Percentiles rank a stretch among this genome's conserved stretches.
phyloP scores from a whole-genome alignment of 192 early-diverging fungal species.

The Rhizophlyctis rosea region DNA sequence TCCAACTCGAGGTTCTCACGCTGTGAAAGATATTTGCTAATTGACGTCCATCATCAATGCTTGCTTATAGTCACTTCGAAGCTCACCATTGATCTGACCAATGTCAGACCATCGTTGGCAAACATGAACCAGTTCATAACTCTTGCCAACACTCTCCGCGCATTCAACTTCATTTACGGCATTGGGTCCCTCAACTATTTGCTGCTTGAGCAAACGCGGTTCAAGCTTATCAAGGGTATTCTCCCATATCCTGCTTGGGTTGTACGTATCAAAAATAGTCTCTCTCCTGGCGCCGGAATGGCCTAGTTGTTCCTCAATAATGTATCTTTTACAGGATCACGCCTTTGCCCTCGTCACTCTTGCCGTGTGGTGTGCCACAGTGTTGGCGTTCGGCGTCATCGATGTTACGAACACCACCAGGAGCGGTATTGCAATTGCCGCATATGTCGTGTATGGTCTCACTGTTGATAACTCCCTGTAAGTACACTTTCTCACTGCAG shows the following conservation, averaged over 20 bases:
- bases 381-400: constrained; percentile 9
- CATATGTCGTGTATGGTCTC: constrained; percentile 23
- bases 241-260: too few relatives aligned
- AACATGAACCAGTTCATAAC: too few relatives aligned
- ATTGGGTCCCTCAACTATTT: constrained; percentile 16
- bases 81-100: constrained; percentile 1
- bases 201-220: constrained; percentile 25
- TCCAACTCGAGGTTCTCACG: neutral
- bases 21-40: too few relatives aligned
- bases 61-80: neutral
- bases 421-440: constrained; percentile 7
- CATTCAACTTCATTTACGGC: too few relatives aligned
- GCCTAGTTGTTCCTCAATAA: too few relatives aligned
- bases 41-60: neutral
- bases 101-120: too few relatives aligned
- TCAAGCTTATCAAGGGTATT: constrained; percentile 14
- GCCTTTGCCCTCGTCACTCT: constrained; percentile 1
- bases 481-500: too few relatives aligned
- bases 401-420: neutral
- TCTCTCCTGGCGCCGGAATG: too few relatives aligned
- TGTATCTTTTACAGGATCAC: constrained; percentile 7
- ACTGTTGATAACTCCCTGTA: constrained; percentile 18
- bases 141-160: too few relatives aligned
- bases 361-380: neutral
- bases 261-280: too few relatives aligned